Conservation (phyloP, 2,329 filamentous ascomycete species). For the Kalmusia sp. region DNA sequence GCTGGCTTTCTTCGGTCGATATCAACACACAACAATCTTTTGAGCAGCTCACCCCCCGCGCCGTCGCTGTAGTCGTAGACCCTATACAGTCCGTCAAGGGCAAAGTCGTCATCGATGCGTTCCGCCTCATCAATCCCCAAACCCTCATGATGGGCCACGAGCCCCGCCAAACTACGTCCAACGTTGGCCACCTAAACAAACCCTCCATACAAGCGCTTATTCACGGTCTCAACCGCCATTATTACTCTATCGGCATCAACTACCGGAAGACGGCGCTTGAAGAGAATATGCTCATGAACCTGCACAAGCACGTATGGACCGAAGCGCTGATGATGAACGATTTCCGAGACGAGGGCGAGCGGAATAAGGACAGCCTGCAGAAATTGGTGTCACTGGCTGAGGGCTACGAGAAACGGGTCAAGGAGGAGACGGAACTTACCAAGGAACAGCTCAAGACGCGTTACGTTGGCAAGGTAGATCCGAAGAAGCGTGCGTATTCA, state of each 20-base stretch:
- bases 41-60: conserved; percentile 94
- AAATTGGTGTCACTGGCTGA: conserved; percentile 87
- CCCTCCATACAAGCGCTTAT: conserved; percentile 99
- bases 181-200: conserved; percentile 97
- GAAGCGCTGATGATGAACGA: conserved; percentile 97
- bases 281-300: conserved; percentile 99
- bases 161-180: conserved; percentile 95
- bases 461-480: conserved; percentile 98
- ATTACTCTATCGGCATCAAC: conserved; percentile 98
- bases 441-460: conserved; percentile 98
- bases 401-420: conserved; percentile 97
- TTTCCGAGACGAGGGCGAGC: conserved; percentile 81
- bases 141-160: conserved; percentile 98
- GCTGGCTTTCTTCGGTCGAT: conserved; percentile 98
- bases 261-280: conserved; percentile 97
- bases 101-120: conserved; percentile 99
- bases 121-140: conserved; percentile 97
- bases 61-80: conserved; percentile 96
- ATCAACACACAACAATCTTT: conserved; percentile 99
- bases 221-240: conserved; percentile 96
- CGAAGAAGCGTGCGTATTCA: conserved; percentile 80
- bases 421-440: conserved; percentile 96
- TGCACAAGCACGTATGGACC: conserved; percentile 99
- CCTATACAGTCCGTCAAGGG: conserved; percentile 99
- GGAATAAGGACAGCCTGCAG: conserved; percentile 88